phyloP scores from a whole-genome alignment of 1,284 basidiomycete species.

The Malassezia vespertilionis region DNA sequence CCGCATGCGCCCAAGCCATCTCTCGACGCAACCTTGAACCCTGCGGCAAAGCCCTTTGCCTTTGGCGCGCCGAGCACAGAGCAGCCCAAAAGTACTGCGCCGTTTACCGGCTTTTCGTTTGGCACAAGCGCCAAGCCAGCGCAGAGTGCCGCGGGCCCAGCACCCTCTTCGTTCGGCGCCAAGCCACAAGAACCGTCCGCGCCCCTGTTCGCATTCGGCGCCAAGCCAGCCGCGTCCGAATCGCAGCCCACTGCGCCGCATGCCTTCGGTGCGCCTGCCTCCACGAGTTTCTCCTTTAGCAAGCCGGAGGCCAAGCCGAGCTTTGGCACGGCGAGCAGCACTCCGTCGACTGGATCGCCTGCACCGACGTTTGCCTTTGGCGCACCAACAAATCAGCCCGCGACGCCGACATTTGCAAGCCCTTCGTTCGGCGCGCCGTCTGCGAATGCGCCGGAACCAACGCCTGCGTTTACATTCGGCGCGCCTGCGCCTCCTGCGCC shows the following conservation, averaged over 20 bases:
- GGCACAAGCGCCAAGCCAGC: not conserved
- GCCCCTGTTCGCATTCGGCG: slow-evolving; percentile 18
- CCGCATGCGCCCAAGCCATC: slow-evolving; percentile 1
- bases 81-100: slow-evolving; percentile 3
- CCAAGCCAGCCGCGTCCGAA: not conserved
- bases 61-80: not conserved
- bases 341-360: not conserved
- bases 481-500: not conserved
- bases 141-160: no score
- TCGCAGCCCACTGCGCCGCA: no score
- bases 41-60: not conserved
- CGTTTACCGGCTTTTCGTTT: slow-evolving; percentile 15
- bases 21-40: not conserved
- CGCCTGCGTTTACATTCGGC: slow-evolving; percentile 17
- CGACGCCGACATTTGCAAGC: slow-evolving; percentile 10
- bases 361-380: slow-evolving; percentile 8
- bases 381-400: no score
- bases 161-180: not conserved
- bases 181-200: not conserved
- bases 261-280: not conserved
- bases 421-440: slow-evolving; percentile 14
- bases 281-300: slow-evolving; percentile 15
- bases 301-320: slow-evolving; percentile 3
- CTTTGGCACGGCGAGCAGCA: not conserved
- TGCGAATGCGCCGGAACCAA: slow-evolving; percentile 10